phyloP scores from a whole-genome alignment of 192 early-diverging fungal species.

The Coemansia sp. region DNA sequence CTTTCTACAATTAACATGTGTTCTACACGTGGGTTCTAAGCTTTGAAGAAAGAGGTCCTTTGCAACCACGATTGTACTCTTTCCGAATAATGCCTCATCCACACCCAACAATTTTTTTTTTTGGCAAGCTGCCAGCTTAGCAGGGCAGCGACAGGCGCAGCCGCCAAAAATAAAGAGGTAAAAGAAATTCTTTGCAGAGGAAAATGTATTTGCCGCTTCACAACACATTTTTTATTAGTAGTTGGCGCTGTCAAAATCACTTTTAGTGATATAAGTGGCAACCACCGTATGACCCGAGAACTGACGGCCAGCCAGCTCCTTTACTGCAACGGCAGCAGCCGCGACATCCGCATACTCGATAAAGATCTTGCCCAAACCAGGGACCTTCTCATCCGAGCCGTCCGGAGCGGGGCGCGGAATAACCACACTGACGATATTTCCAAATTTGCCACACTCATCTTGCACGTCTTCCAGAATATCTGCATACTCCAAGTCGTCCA shows the following conservation, averaged over 20 bases:
- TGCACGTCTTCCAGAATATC: conserved; percentile 91
- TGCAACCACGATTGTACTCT: too few species aligned
- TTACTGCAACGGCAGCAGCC: conserved; percentile 69
- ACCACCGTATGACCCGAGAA: conserved; percentile 94
- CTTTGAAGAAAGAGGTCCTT: too few species aligned
- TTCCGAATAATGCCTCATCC: too few species aligned
- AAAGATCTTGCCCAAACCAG: conserved; percentile 94
- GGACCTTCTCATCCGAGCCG: conserved; percentile 42
- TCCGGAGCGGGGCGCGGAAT: conserved; percentile 78
- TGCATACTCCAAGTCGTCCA: conserved; percentile 83
- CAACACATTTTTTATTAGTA: conserved; percentile 50
- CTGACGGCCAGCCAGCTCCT: conserved; percentile 87
- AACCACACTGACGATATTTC: conserved; percentile 72
- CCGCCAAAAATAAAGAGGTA: background rate
- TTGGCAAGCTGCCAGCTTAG: too few species aligned
- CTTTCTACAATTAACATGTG: too few species aligned
- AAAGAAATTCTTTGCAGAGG: background rate
- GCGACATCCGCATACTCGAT: conserved; percentile 70
- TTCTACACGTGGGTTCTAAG: too few species aligned
- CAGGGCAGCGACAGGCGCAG: too few species aligned
- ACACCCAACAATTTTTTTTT: too few species aligned
- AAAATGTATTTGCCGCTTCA: background rate
- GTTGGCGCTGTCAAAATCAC: conserved; percentile 69
- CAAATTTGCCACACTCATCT: conserved; percentile 92
- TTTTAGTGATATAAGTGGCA: conserved; percentile 79